phyloP scores from a whole-genome alignment of 345 rosid species.

The Orychophragmus violaceus region DNA sequence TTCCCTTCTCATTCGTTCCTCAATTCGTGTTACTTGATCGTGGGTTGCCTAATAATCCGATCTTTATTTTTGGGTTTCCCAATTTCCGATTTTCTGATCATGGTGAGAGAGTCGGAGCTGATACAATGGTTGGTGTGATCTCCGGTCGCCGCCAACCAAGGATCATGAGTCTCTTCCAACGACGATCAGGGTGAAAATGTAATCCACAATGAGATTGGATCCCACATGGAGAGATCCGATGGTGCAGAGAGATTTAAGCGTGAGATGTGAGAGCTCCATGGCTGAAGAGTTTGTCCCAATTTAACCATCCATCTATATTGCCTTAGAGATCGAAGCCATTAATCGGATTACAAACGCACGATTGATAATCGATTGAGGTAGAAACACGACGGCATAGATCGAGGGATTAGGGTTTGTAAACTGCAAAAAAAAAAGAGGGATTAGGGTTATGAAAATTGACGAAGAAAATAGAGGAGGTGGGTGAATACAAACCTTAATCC shows the following conservation, averaged over 20 bases:
- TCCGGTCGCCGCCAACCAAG: conserved; percentile 40
- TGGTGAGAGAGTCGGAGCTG: conserved; percentile 54
- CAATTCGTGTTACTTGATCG: conserved; percentile 18
- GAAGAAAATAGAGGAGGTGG: too few relatives aligned
- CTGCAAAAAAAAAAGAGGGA: too few relatives aligned
- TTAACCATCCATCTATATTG: too few relatives aligned
- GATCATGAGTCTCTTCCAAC: conserved; percentile 35
- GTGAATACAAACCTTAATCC: too few relatives aligned
- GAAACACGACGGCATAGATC: too few relatives aligned
- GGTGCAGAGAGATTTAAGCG: conserved; percentile 44
- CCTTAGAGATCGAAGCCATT: too few relatives aligned
- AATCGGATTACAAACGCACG: too few relatives aligned
- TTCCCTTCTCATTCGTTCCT: conserved; percentile 7
- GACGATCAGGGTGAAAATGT: conserved; percentile 31
- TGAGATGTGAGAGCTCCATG: conserved; percentile 75
- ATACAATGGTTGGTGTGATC: conserved; percentile 24
- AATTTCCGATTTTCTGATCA: conserved; percentile 13
- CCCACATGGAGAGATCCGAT: conserved; percentile 32
- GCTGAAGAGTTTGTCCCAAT: conserved; percentile 95
- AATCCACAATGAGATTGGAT: conserved; percentile 35
- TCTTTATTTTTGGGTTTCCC: neutral
- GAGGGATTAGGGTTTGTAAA: too few relatives aligned
- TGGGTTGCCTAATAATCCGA: conserved; percentile 13
- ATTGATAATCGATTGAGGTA: too few relatives aligned
- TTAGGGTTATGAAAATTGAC: too few relatives aligned